Evolutionary conservation across 208 protist genomes (phyloP).

Genomic region (Trypanosoma vivax): DNA sequence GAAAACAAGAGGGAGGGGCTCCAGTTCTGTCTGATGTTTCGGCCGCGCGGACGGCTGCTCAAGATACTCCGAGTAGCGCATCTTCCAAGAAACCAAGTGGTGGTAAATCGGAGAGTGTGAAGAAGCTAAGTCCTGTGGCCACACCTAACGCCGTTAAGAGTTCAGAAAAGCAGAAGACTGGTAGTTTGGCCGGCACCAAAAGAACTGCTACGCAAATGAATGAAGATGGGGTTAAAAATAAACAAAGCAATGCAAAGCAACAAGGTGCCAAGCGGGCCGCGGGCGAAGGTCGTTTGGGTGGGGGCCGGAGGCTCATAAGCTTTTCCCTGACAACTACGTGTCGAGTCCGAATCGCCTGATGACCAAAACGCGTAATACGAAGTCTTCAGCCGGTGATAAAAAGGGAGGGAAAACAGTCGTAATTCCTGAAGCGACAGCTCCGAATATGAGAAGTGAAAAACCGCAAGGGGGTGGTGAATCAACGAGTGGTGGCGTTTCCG

Average conservation of each 20-base stretch:
- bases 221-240: too few species aligned
- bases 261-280: constrained; percentile 5
- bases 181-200: too few species aligned
- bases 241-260: too few species aligned
- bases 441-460: too few species aligned
- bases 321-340: constrained; percentile 69
- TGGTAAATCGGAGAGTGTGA: too few species aligned
- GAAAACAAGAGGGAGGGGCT: neutral
- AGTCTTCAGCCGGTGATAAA: neutral
- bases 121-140: too few species aligned
- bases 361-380: neutral
- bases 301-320: constrained; percentile 64
- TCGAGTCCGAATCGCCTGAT: constrained; percentile 47
- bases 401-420: neutral
- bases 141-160: too few species aligned
- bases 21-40: neutral
- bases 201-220: too few species aligned
- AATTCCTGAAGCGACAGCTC: neutral
- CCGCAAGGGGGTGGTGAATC: neutral
- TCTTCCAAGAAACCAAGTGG: too few species aligned
- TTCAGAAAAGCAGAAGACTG: too few species aligned
- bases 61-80: too few species aligned
- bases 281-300: constrained; percentile 28
- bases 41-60: neutral
- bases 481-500: too few species aligned